Evolutionary conservation across 768 basidiomycete species (phyloP), one percentile per base, ranked within the genome.

Genomic region (Phallus indusiatus): DNA sequence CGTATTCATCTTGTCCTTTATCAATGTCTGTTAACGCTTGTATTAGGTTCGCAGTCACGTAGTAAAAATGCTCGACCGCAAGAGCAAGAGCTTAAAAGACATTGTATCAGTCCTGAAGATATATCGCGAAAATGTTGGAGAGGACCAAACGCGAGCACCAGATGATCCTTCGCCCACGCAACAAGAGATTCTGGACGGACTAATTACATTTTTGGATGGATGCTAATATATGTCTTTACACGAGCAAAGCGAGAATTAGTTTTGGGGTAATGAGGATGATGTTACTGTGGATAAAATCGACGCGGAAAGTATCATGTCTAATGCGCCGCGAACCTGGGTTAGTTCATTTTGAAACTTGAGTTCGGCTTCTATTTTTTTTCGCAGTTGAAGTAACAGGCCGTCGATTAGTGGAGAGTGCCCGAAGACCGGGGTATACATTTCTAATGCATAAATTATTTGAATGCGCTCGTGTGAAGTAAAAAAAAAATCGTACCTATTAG

Each of bases 331-430:
- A 54, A 88, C 75, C 72, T 86, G 88, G 61, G 83, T 74, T 54
- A 98, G 73, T 69, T 97, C 91, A 64, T 81, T 81, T 71, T 97
- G 93, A 71, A 99, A 93, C 21, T 80, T 82, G 54, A 97, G 73
- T 70, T 99, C 96, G 42, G 83, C 81, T 47, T 81, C 72, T n/a
- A 98, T 80, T 68, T 94, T 93, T 69, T 84, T 87, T 58, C 84
- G 85, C 47, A 98, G 73, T 36, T 86, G 84, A 24, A 86, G 74
- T 66, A 98, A 86, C 42, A 95, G 76, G 6, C 86, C 77, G 71
- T 98, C 96, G 56, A 99, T 88, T 48, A 94, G 75, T 0, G 94
- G 92, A 21, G 94, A 94, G 71, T 95, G 92, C 1, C 95, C 95
- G n/a, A 98, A 75, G 36, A 95, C 86, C 0, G 90, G 81, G 1